phyloP scores from a whole-genome alignment of 225 moss, liverwort and hornwort genomes.

The Physcomitrium patens region DNA sequence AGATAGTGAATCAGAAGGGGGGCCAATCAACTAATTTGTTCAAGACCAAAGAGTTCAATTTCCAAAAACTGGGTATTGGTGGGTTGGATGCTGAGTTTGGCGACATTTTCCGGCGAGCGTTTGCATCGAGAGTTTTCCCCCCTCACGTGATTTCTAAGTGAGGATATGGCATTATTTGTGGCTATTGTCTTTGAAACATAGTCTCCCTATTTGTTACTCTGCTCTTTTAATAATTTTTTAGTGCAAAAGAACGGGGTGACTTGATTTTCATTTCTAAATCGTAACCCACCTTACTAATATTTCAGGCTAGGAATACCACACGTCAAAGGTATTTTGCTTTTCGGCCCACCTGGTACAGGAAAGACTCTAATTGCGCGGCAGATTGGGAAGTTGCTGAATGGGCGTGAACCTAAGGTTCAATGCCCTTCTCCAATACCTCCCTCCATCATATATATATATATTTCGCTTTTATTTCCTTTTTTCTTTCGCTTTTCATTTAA shows the following conservation, averaged over 20 bases:
- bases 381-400: constrained; percentile 79
- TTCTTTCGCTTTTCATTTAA: too few species aligned
- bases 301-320: constrained; percentile 68
- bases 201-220: not conserved
- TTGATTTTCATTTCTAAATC: not conserved
- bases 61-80: constrained; percentile 77
- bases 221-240: not conserved
- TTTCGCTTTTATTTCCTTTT: too few species aligned
- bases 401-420: constrained; percentile 75
- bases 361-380: constrained; percentile 79
- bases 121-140: constrained; percentile 76
- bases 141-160: constrained; percentile 68
- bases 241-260: not conserved
- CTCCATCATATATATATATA: too few species aligned
- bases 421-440: not conserved
- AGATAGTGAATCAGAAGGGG: constrained; percentile 69
- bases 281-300: not conserved
- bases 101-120: constrained; percentile 79
- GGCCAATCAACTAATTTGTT: constrained; percentile 61
- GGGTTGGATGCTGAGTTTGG: constrained; percentile 76
- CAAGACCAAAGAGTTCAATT: constrained; percentile 74
- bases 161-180: not conserved
- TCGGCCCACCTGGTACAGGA: constrained; percentile 78
- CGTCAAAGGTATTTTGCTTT: constrained; percentile 73
- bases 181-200: not conserved